Conservation (phyloP, 177 flowering plant species). For the Vitis hybrid region DNA sequence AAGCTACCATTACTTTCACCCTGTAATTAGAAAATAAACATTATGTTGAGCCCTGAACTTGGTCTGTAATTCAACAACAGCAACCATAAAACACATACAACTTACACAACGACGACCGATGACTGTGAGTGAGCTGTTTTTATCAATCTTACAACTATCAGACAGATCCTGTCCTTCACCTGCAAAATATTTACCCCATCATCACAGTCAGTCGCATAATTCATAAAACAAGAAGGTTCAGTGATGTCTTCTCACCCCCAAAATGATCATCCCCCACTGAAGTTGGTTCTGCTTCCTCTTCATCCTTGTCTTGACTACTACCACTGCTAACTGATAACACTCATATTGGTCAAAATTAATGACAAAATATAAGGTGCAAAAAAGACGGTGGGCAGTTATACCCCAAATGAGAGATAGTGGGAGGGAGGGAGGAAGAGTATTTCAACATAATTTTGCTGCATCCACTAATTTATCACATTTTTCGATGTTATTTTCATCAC, state of each 20-base stretch:
- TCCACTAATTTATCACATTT: too few relatives aligned
- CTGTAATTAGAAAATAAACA: conserved; percentile 38
- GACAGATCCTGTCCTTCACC: conserved; percentile 28
- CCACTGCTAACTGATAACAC: conserved; percentile 54
- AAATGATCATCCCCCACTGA: conserved; percentile 19
- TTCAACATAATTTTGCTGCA: too few relatives aligned
- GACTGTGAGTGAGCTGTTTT: conserved; percentile 18
- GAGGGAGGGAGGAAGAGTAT: too few relatives aligned
- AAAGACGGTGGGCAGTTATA: too few relatives aligned
- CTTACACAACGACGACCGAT: conserved; percentile 73
- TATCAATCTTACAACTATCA: conserved; percentile 17
- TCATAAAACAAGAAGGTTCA: not conserved
- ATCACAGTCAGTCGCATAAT: conserved; percentile 10
- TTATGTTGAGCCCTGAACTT: conserved; percentile 24
- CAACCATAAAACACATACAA: conserved; percentile 49
- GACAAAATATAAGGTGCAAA: conserved; percentile 1
- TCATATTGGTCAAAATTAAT: conserved; percentile 13
- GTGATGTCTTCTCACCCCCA: conserved; percentile 27
- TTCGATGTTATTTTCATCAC: too few relatives aligned
- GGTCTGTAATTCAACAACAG: conserved; percentile 8
- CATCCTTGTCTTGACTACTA: conserved; percentile 37
- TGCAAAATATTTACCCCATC: conserved; percentile 20
- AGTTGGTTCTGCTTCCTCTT: conserved; percentile 24
- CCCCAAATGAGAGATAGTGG: too few relatives aligned
- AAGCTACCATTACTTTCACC: conserved; percentile 52